Conservation (phyloP, 2,329 filamentous ascomycete genomes). For the Cytospora paraplurivora region DNA sequence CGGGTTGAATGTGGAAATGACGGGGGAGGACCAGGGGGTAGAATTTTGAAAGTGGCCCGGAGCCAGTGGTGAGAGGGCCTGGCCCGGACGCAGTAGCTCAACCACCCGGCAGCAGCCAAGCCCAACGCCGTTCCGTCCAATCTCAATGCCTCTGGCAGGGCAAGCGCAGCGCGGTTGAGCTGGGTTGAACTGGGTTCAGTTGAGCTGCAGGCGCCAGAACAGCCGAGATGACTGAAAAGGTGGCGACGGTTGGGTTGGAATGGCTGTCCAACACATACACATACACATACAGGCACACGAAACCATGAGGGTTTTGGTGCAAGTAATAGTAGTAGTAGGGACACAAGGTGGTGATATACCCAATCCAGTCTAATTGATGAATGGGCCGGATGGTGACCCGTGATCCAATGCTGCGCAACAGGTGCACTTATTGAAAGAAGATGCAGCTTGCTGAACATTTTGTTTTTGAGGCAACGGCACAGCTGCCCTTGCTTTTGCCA, state of each 20-base stretch:
- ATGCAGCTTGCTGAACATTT: neutral
- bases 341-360: neutral
- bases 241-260: slow-evolving; percentile 15
- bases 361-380: neutral
- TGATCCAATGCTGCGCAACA: neutral
- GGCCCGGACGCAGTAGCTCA: slow-evolving; percentile 25
- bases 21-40: slow-evolving; percentile 22
- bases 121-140: slow-evolving; percentile 22
- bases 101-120: slow-evolving; percentile 24
- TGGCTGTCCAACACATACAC: slow-evolving; percentile 13
- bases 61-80: slow-evolving; percentile 14
- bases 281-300: slow-evolving; percentile 12
- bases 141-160: slow-evolving; percentile 20
- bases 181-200: neutral
- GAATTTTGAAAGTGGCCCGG: slow-evolving; percentile 20
- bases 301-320: neutral
- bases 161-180: slow-evolving; percentile 13
- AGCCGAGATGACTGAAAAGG: slow-evolving; percentile 16
- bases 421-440: neutral
- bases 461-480: neutral
- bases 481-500: slow-evolving; percentile 1
- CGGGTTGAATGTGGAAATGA: slow-evolving; percentile 23
- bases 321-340: neutral
- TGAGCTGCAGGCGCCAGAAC: slow-evolving; percentile 18
- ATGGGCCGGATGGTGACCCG: slow-evolving; percentile 1